These are phyloP conservation scores for Paramicrosporidium saccamoebae DNA, from an alignment of 371 early-diverging fungal genomes.

Conservation along the genomic window DNA sequence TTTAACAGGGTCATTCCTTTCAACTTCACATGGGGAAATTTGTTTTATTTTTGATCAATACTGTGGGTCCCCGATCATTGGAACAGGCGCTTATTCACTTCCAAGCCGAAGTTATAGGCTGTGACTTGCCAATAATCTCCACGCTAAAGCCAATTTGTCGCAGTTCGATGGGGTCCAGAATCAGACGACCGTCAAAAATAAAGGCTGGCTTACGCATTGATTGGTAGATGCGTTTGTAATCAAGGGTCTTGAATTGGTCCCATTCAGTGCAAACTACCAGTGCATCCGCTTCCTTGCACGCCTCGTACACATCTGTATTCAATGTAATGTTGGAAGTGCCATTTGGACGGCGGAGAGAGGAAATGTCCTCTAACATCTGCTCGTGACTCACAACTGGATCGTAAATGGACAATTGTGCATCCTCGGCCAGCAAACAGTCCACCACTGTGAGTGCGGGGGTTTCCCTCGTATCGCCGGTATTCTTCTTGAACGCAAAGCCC, in stretches of 20 bases:
- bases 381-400: constrained; percentile 58
- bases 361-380: constrained; percentile 17
- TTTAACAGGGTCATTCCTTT: too few relatives aligned
- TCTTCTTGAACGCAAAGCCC: constrained; percentile 85
- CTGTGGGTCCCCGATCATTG: too few relatives aligned
- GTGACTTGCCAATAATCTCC: constrained; percentile 34
- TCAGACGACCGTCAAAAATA: constrained; percentile 68
- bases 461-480: constrained; percentile 79
- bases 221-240: constrained; percentile 29
- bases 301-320: constrained; percentile 19
- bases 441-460: constrained; percentile 57
- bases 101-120: too few relatives aligned
- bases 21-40: too few relatives aligned
- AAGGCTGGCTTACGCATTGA: constrained; percentile 61
- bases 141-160: constrained; percentile 49
- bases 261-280: constrained; percentile 62
- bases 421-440: constrained; percentile 41
- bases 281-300: constrained; percentile 34
- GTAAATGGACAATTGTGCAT: constrained; percentile 40
- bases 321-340: constrained; percentile 11
- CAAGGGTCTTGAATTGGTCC: constrained; percentile 56
- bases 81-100: too few relatives aligned
- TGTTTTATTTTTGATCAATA: too few relatives aligned
- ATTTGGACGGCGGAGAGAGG: background rate
- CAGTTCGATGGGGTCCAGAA: constrained; percentile 32